These are phyloP conservation scores for Macaranga tanarius DNA, from an alignment of 441 rosid genomes.

Conservation along the genomic window DNA sequence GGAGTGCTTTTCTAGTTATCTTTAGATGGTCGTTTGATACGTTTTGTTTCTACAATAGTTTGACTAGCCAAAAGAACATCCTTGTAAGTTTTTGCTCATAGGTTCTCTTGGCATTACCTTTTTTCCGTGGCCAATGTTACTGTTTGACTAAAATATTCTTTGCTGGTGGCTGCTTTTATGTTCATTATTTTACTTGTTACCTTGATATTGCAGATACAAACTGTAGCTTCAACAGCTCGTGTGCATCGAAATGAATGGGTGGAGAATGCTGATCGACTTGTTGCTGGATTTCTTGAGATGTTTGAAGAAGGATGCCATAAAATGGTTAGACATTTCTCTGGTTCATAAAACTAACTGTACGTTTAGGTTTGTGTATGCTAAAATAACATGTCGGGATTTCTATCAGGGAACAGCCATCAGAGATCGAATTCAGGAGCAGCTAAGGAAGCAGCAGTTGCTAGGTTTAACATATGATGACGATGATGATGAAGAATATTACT, in stretches of 20 bases:
- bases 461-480: conserved; percentile 42
- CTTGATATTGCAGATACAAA: conserved; percentile 57
- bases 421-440: conserved; percentile 70
- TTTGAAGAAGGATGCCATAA: conserved; percentile 93
- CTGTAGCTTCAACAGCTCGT: conserved; percentile 49
- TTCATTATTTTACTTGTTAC: conserved; percentile 1
- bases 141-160: too few species aligned
- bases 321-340: conserved; percentile 45
- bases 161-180: background rate
- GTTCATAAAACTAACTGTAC: background rate
- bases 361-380: background rate
- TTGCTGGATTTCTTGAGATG: conserved; percentile 89
- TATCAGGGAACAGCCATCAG: conserved; percentile 75
- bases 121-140: too few species aligned
- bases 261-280: conserved; percentile 85
- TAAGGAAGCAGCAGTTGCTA: conserved; percentile 51
- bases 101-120: background rate
- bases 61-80: too few species aligned
- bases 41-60: background rate
- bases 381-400: background rate
- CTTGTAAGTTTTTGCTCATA: background rate
- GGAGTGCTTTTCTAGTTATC: background rate
- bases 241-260: conserved; percentile 78
- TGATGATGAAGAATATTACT: conserved; percentile 30
- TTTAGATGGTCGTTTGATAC: background rate